phyloP scores from a whole-genome alignment of 306 rosid species.

The Psophocarpus tetragonolobus region DNA sequence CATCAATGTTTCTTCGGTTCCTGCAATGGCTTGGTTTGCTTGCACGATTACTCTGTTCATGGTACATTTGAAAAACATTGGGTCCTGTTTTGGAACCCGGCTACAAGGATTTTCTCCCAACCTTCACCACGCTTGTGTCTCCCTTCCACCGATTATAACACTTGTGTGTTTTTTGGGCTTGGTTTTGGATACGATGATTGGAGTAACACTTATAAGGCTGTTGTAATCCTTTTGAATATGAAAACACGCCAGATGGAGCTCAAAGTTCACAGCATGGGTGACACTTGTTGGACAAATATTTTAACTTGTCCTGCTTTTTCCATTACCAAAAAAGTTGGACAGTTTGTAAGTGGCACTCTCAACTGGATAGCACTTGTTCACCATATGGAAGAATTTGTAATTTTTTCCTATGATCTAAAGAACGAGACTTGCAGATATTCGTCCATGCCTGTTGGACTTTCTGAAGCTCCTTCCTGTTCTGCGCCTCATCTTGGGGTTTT shows the following conservation, averaged over 20 bases:
- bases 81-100: background rate
- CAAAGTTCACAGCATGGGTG: background rate
- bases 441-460: background rate
- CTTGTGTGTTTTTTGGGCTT: background rate
- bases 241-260: no score
- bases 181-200: background rate
- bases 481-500: background rate
- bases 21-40: background rate
- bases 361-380: no score
- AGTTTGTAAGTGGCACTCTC: background rate
- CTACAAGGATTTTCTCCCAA: background rate
- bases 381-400: no score
- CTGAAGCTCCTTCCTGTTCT: background rate
- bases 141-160: background rate
- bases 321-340: background rate
- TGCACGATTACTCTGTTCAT: background rate
- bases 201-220: background rate
- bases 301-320: background rate
- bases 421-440: background rate
- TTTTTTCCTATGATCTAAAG: background rate
- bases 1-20: background rate
- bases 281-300: background rate
- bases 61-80: background rate
- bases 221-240: background rate
- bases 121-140: background rate